Evolutionary conservation across 441 rosid genomes (phyloP).

Genomic region (Gossypium lobatum): DNA sequence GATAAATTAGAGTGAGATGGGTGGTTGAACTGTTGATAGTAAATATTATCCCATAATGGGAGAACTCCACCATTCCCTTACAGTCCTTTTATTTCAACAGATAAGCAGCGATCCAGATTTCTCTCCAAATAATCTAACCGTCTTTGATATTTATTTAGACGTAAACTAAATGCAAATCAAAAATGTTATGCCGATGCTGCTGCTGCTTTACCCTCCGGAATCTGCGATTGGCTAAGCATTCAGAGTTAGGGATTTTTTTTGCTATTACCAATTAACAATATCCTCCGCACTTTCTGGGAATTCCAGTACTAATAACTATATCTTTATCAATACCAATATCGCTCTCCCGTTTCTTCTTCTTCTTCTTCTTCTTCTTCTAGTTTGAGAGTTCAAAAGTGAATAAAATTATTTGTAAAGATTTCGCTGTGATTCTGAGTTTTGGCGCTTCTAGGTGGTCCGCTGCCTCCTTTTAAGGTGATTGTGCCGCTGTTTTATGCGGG

Average conservation of each 20-base stretch:
- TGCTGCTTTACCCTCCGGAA: not conserved
- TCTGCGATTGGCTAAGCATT: not conserved
- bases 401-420: not conserved
- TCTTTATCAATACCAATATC: not conserved
- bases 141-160: not conserved
- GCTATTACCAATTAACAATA: not conserved
- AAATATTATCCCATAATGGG: no score
- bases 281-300: not conserved
- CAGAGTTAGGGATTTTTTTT: not conserved
- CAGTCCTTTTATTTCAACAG: not conserved
- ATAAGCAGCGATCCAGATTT: not conserved
- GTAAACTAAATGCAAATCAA: not conserved
- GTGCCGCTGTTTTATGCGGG: conserved; percentile 1
- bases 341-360: no score
- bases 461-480: conserved; percentile 4
- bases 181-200: not conserved
- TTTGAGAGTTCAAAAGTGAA: not conserved
- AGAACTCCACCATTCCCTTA: not conserved
- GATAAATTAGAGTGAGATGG: no score
- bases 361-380: not conserved
- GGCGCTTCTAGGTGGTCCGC: not conserved
- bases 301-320: not conserved
- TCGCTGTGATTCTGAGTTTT: not conserved
- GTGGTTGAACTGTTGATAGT: no score
- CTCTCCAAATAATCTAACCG: not conserved